Conservation (phyloP, 2,329 filamentous ascomycete species). For the Ustulina deusta region DNA sequence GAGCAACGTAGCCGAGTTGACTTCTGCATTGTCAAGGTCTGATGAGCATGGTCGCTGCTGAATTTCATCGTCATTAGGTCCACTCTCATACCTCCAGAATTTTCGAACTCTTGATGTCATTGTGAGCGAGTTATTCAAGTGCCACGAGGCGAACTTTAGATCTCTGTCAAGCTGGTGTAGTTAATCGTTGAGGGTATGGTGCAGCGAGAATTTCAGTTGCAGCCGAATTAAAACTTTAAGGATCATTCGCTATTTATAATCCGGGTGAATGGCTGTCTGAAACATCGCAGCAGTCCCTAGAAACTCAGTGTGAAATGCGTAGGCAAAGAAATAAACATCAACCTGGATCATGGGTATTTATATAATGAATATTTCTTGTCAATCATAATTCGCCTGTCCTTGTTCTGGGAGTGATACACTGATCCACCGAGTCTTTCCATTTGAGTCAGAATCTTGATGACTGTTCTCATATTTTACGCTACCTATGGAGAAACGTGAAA, state of each 20-base stretch:
- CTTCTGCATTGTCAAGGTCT: conserved; percentile 12
- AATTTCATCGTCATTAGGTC: not conserved
- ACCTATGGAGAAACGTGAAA: not conserved
- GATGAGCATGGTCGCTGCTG: conserved; percentile 22
- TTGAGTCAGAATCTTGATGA: not conserved
- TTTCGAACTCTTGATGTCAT: conserved; percentile 20
- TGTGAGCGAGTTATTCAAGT: not conserved
- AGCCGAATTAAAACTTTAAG: not conserved
- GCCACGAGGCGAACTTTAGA: not conserved
- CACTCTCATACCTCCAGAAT: conserved; percentile 17
- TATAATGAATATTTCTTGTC: conserved; percentile 2
- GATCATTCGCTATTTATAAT: not conserved
- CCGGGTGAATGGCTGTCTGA: not conserved
- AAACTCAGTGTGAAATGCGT: not conserved
- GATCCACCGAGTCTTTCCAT: not conserved
- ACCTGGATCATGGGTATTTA: not conserved
- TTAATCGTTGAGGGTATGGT: not conserved
- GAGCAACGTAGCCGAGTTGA: not conserved
- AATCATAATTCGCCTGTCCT: not conserved
- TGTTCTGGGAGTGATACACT: conserved; percentile 9
- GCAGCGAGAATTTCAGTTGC: not conserved
- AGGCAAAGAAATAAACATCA: conserved; percentile 10
- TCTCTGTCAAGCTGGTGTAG: not conserved
- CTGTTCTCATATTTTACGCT: not conserved
- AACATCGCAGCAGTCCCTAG: not conserved